Conservation (phyloP, 108 stramenopile species). For the Pelagomonas calceolata region DNA sequence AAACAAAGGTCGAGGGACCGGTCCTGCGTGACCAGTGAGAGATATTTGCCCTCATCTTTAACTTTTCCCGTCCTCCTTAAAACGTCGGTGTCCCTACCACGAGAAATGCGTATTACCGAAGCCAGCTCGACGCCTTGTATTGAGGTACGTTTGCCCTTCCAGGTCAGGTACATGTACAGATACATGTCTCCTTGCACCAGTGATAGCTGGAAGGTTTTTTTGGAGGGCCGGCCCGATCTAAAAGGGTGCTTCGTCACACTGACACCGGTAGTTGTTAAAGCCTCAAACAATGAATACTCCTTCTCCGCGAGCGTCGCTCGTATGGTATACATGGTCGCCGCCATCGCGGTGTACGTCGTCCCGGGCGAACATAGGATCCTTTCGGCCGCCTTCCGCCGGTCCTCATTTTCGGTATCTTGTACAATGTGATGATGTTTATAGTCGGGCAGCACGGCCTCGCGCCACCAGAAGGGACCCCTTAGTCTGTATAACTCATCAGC, state of each 20-base stretch:
- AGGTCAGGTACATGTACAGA: conserved; percentile 7
- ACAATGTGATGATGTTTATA: background rate
- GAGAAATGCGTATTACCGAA: background rate
- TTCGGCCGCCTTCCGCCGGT: conserved; percentile 2
- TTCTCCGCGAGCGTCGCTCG: background rate
- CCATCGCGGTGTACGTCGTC: conserved; percentile 14
- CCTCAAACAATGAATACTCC: conserved; percentile 4
- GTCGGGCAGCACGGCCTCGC: conserved; percentile 12
- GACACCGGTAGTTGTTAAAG: conserved; percentile 1
- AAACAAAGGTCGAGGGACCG: too few species aligned
- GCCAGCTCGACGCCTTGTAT: background rate
- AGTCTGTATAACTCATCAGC: conserved; percentile 7
- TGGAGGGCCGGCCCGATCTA: background rate
- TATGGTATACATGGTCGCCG: conserved; percentile 16
- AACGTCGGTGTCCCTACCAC: too few species aligned
- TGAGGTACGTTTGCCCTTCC: conserved; percentile 6
- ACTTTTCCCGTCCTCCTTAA: too few species aligned
- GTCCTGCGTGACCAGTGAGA: too few species aligned
- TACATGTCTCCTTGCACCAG: conserved; percentile 17
- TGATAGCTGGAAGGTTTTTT: conserved; percentile 11
- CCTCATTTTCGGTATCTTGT: background rate
- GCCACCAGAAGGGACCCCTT: conserved; percentile 11
- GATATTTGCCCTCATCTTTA: too few species aligned
- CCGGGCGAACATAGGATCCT: conserved; percentile 11
- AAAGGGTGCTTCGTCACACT: conserved; percentile 9